Conservation (phyloP, 2,329 filamentous ascomycete species). For the Magnaporthales sp. region DNA sequence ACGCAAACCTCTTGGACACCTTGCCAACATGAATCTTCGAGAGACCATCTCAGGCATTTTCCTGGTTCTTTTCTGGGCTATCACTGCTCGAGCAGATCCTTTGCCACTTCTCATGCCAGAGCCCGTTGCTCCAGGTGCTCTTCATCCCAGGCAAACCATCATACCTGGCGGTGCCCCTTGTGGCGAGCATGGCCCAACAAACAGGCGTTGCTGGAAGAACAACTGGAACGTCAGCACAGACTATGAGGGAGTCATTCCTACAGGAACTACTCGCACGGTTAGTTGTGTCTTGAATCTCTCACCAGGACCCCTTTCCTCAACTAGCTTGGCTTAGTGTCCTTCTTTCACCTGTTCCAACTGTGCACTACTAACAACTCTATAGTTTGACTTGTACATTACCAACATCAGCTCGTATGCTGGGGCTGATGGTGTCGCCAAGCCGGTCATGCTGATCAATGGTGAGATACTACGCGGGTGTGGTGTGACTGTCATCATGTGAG, state of each 20-base stretch:
- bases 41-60: not conserved
- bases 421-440: slow-evolving; percentile 16
- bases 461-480: not conserved
- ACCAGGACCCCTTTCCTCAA: not conserved
- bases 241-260: slow-evolving; percentile 17
- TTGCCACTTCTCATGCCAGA: slow-evolving; percentile 4
- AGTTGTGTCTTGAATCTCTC: slow-evolving; percentile 1
- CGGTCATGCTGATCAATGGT: slow-evolving; percentile 35
- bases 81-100: slow-evolving; percentile 4
- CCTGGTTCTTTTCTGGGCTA: not conserved
- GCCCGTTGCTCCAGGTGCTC: slow-evolving; percentile 7
- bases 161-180: slow-evolving; percentile 17
- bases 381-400: slow-evolving; percentile 20
- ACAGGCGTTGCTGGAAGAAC: slow-evolving; percentile 22
- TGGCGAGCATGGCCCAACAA: slow-evolving; percentile 19
- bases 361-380: not conserved
- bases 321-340: not conserved
- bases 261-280: slow-evolving; percentile 17
- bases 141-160: slow-evolving; percentile 14
- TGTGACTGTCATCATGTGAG: not conserved
- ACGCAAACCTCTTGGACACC: not conserved
- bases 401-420: slow-evolving; percentile 13
- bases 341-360: not conserved
- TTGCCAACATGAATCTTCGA: not conserved
- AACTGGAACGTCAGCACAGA: slow-evolving; percentile 21